These are phyloP conservation scores for Pisolithus sp. DNA, from an alignment of 768 basidiomycete genomes.

Conservation along the genomic window DNA sequence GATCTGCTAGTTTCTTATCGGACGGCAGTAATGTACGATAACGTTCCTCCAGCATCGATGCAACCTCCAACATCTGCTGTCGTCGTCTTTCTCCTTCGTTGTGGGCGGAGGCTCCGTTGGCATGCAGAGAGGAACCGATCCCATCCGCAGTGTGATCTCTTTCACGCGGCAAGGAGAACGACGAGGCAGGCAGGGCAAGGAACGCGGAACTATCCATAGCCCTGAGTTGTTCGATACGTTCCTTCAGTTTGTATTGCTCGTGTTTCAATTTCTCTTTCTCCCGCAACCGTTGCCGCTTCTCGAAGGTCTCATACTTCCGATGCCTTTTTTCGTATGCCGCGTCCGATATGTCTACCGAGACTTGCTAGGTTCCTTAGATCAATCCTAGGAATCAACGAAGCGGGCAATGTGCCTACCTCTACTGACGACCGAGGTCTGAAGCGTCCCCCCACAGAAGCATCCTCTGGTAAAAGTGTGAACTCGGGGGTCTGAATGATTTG, in stretches of 20 bases:
- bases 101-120: constrained; percentile 33
- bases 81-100: constrained; percentile 70
- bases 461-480: constrained; percentile 42
- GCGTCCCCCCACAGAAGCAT: constrained; percentile 56
- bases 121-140: constrained; percentile 24
- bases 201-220: constrained; percentile 70
- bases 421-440: constrained; percentile 64
- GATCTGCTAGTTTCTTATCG: constrained; percentile 41
- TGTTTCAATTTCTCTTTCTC: constrained; percentile 91
- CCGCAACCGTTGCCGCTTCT: constrained; percentile 76
- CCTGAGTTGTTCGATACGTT: constrained; percentile 78
- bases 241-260: constrained; percentile 87
- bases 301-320: constrained; percentile 79
- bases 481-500: constrained; percentile 74
- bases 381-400: constrained; percentile 8
- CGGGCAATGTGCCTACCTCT: constrained; percentile 48
- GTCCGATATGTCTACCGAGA: constrained; percentile 67
- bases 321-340: constrained; percentile 76
- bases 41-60: constrained; percentile 59
- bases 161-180: constrained; percentile 40
- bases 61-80: constrained; percentile 68
- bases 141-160: constrained; percentile 22
- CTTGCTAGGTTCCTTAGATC: constrained; percentile 28
- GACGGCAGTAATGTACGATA: constrained; percentile 71
- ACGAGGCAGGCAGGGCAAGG: constrained; percentile 51